Percentiles rank a stretch among this genome's conserved stretches.
Evolutionary conservation across 805 yeast genomes (phyloP).

Genomic region (Maudiozyma turicensis): DNA sequence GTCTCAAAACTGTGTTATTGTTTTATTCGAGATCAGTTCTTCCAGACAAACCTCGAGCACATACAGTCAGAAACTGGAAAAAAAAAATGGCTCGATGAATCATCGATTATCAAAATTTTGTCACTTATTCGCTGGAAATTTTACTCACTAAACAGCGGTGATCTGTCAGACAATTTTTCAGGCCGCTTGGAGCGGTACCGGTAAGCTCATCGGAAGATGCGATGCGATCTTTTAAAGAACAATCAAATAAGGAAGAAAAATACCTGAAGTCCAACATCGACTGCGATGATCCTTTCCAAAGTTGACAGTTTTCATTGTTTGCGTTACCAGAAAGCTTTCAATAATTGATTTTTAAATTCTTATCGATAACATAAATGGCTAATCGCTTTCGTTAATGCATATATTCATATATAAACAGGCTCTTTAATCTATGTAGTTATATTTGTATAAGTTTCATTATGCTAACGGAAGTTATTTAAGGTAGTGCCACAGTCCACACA

Average conservation of each 20-base stretch:
- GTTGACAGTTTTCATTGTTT: too few relatives aligned
- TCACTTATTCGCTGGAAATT: background rate
- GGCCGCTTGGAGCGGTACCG: background rate
- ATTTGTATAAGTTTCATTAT: background rate
- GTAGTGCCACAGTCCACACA: slow-evolving; percentile 25
- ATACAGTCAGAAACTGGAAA: background rate
- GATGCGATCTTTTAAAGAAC: background rate
- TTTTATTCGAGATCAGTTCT: background rate
- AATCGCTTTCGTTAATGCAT: too few relatives aligned
- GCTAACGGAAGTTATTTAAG: slow-evolving; percentile 18
- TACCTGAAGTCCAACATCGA: background rate
- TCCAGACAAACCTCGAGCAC: background rate
- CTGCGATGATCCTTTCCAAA: too few relatives aligned
- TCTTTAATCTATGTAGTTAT: background rate
- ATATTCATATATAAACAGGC: background rate
- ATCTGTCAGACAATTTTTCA: background rate
- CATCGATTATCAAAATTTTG: background rate
- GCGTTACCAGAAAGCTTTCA: too few relatives aligned
- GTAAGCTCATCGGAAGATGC: background rate
- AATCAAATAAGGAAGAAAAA: background rate
- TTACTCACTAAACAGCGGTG: too few relatives aligned
- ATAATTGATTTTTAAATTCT: too few relatives aligned
- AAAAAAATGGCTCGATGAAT: background rate
- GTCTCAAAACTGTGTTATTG: background rate
- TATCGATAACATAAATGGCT: too few relatives aligned